Evolutionary conservation across 2,329 filamentous ascomycete genomes (phyloP).

Genomic region (Penicillium oxalicum): DNA sequence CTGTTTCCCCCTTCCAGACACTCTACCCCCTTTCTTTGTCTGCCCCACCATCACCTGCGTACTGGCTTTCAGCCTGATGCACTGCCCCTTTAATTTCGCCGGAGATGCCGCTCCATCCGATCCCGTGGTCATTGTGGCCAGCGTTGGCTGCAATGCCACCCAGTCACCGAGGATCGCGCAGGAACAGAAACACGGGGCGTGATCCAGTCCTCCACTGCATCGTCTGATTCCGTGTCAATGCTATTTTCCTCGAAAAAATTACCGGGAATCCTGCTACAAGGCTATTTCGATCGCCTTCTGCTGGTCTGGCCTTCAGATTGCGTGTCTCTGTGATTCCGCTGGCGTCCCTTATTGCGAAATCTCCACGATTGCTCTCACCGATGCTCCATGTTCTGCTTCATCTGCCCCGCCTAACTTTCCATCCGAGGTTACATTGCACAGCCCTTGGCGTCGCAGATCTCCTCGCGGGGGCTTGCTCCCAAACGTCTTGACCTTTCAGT

Average conservation of each 20-base stretch:
- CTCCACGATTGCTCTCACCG: not conserved
- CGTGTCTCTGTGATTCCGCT: not conserved
- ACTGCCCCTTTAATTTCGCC: not conserved
- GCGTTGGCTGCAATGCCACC: not conserved
- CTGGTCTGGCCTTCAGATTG: not conserved
- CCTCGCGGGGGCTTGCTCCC: slow-evolving; percentile 1
- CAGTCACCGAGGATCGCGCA: not conserved
- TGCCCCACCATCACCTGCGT: not conserved
- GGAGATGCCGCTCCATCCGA: not conserved
- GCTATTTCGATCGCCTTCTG: slow-evolving; percentile 5
- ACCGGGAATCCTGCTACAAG: not conserved
- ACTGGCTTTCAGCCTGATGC: not conserved
- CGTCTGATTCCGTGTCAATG: not conserved
- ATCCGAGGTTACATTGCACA: slow-evolving; percentile 9
- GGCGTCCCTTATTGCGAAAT: slow-evolving; percentile 1
- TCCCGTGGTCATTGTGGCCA: not conserved
- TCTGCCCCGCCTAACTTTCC: slow-evolving; percentile 1
- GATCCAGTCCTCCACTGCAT: not conserved
- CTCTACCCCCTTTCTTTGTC: not conserved
- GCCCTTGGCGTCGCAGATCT: slow-evolving; percentile 8
- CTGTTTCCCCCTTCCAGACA: slow-evolving; percentile 11
- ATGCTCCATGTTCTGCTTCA: slow-evolving; percentile 3
- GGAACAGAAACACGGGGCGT: not conserved
- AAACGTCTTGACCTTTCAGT: slow-evolving; percentile 2
- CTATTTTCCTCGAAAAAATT: not conserved